Evolutionary conservation across 345 rosid genomes (phyloP).

Genomic region (Citrus trifoliata): DNA sequence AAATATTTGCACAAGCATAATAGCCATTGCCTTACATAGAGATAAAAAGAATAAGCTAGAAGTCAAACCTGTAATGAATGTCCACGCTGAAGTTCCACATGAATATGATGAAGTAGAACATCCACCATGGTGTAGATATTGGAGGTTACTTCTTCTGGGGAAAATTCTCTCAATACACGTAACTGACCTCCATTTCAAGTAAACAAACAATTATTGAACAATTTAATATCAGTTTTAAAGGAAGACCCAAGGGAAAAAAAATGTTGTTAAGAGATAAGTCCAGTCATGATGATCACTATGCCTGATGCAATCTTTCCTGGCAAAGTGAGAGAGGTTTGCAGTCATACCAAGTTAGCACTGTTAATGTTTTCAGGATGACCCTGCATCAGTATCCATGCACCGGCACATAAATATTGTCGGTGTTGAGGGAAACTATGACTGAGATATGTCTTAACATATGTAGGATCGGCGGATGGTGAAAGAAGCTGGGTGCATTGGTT

Average conservation of each 20-base stretch:
- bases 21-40: not conserved
- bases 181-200: constrained; percentile 43
- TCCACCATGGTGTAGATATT: constrained; percentile 97
- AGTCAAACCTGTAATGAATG: constrained; percentile 63
- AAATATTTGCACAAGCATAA: constrained; percentile 18
- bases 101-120: constrained; percentile 84
- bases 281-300: not conserved
- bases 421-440: constrained; percentile 80
- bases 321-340: not conserved
- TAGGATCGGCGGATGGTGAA: constrained; percentile 77
- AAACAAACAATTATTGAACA: constrained; percentile 15
- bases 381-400: constrained; percentile 95
- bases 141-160: constrained; percentile 93
- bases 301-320: constrained; percentile 2
- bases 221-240: constrained; percentile 6
- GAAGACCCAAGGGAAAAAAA: not conserved
- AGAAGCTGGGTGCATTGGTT: constrained; percentile 93
- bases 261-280: not conserved
- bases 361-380: constrained; percentile 90
- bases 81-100: constrained; percentile 75
- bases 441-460: constrained; percentile 72
- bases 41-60: constrained; percentile 4
- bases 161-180: constrained; percentile 81
- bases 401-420: constrained; percentile 89
- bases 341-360: constrained; percentile 72